Base-by-base conservation (phyloP, 805 yeast genomes). In the Yarrowia yakushimensis region DNA sequence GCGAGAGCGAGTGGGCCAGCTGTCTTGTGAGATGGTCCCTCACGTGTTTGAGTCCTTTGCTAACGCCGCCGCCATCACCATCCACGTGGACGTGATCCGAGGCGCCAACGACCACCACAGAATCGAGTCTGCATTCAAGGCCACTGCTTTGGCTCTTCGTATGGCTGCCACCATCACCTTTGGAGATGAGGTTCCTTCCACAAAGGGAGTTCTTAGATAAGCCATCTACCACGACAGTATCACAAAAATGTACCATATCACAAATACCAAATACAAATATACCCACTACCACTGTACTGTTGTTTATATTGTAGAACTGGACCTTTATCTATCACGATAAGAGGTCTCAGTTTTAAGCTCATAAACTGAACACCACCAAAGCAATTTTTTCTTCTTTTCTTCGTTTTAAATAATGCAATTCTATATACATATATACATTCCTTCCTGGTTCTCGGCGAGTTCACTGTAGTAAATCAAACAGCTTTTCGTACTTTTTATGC, bases 71-170 rank as follows among this genome's bases (percentile, higher is more conserved):
- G 87, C 87, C 65, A 81, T 94, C 62, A 94, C 99, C 1, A 71
- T 94, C 70, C 99, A 94, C 71, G 97, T 94, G 34, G 99, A 94
- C 75, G 90, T 97, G 73, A 72, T 94, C 63, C 81, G 97, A 67
- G 99, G 99, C 0, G 83, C 83, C 73, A 94, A 94, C 74, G 99
- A 94, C 74, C 99, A 94, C 74, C 99, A 94, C 76, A 80, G 97
- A 66, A 89, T 97, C 42, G 99, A 94, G 75, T 83, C 90, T 72
- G 98, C 99, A 0, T 94, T 94, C 78, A 94, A 94, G 77, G 97
- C 98, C 0, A 78, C 93, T 66, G 99, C 99, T 0, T 79, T 94
- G 20, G 99, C 99, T 4, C 79, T 94, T 55, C 86, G 84, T 68
- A 96, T 91, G 72, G 93, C 98, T 23, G 85, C 82, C 54, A 80